Conservation (phyloP, 108 stramenopile genomes). For the Cyclostephanos tholiformis region DNA sequence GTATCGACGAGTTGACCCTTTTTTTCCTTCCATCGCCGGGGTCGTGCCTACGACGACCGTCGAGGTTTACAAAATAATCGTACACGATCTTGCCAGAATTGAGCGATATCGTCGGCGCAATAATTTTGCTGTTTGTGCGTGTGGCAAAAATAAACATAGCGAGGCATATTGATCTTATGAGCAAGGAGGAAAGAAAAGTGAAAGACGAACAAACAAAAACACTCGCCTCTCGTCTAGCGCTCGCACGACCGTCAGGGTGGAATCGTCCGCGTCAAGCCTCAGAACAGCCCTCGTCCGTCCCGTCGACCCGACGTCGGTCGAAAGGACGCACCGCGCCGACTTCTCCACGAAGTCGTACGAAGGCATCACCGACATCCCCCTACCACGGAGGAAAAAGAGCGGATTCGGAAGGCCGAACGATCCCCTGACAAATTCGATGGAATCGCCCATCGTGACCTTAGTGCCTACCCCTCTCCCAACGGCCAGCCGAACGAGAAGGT, state of each 20-base stretch:
- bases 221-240: conserved; percentile 35
- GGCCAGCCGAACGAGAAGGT: conserved; percentile 37
- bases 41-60: background rate
- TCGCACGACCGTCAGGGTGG: conserved; percentile 42
- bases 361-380: conserved; percentile 31
- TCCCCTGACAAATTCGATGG: conserved; percentile 33
- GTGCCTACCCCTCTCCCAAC: conserved; percentile 1
- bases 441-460: background rate
- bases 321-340: conserved; percentile 36
- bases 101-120: conserved; percentile 53
- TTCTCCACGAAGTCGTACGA: conserved; percentile 41
- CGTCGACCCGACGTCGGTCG: conserved; percentile 40
- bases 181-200: background rate
- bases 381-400: conserved; percentile 25
- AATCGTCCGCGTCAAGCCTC: conserved; percentile 50
- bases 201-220: background rate
- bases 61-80: conserved; percentile 44
- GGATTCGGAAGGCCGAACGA: conserved; percentile 32
- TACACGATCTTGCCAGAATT: conserved; percentile 51
- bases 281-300: conserved; percentile 44
- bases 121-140: conserved; percentile 26
- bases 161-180: background rate
- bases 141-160: background rate
- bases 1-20: conserved; percentile 33
- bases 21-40: background rate